Evolutionary conservation across 805 yeast genomes (phyloP).

Genomic region (Ogataea saltuana): DNA sequence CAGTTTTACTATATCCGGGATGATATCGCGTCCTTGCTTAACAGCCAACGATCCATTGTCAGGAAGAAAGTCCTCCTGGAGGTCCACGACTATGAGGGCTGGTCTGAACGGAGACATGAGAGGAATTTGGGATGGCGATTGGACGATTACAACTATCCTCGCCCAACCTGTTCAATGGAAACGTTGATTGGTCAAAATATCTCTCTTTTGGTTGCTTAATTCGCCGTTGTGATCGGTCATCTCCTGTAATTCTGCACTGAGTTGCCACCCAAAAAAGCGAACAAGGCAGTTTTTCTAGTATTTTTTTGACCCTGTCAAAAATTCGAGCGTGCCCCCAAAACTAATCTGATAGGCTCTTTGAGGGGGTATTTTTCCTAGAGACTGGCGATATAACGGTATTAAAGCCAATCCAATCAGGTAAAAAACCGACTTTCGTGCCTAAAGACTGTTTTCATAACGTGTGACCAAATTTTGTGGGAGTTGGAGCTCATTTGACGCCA

Average conservation of each 20-base stretch:
- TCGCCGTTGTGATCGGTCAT: constrained; percentile 1
- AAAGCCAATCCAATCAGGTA: background rate
- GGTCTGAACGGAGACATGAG: constrained; percentile 27
- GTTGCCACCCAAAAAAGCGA: background rate
- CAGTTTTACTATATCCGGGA: constrained; percentile 52
- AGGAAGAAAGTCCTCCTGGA: constrained; percentile 86
- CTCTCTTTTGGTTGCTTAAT: background rate
- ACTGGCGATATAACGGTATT: background rate
- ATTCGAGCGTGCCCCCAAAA: constrained; percentile 2
- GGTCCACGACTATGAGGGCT: constrained; percentile 75
- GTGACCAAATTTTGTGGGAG: background rate
- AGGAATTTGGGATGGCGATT: too few relatives aligned
- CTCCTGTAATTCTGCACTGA: background rate
- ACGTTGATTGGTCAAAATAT: too few relatives aligned
- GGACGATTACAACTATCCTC: too few relatives aligned
- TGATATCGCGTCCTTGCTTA: constrained; percentile 55
- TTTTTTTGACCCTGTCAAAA: background rate
- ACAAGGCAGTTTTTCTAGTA: background rate
- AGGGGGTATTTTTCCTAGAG: background rate
- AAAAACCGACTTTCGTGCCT: background rate
- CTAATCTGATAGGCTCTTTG: constrained; percentile 5
- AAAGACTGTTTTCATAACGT: background rate
- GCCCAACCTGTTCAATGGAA: too few relatives aligned
- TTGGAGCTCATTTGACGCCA: background rate
- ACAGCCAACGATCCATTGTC: constrained; percentile 79